These are phyloP conservation scores for Fraxinus angustifolia DNA, from an alignment of 305 asterid species.

Conservation along the genomic window DNA sequence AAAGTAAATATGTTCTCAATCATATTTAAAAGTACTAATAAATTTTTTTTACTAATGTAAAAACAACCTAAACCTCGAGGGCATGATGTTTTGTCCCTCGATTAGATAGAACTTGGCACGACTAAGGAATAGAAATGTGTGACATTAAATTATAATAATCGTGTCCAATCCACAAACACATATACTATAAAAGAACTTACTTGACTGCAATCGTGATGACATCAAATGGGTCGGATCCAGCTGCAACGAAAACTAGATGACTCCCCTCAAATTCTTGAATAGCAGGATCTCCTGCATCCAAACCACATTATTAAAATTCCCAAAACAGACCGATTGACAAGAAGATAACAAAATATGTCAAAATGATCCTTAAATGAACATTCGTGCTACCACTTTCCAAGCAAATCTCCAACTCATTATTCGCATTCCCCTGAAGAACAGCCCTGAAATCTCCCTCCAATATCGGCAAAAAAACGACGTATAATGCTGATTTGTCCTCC, in stretches of 20 bases:
- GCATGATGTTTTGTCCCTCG: neutral
- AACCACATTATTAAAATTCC: slow-evolving; percentile 4
- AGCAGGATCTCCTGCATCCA: slow-evolving; percentile 68
- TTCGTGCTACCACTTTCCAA: slow-evolving; percentile 72
- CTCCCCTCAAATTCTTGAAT: slow-evolving; percentile 85
- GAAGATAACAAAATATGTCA: neutral
- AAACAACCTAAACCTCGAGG: neutral
- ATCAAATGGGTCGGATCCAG: slow-evolving; percentile 92
- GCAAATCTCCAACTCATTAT: slow-evolving; percentile 78
- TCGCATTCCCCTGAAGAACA: slow-evolving; percentile 79
- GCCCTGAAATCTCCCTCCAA: slow-evolving; percentile 91
- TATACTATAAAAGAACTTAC: slow-evolving; percentile 36
- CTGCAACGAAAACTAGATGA: slow-evolving; percentile 72
- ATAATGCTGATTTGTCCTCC: slow-evolving; percentile 38
- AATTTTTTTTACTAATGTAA: neutral
- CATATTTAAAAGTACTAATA: neutral
- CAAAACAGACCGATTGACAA: neutral
- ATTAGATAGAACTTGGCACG: neutral
- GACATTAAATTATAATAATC: neutral
- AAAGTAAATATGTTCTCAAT: slow-evolving; percentile 9
- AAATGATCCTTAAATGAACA: neutral
- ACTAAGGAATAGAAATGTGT: neutral
- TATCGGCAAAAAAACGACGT: slow-evolving; percentile 79
- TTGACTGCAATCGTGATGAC: slow-evolving; percentile 82
- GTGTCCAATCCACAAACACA: neutral